Evolutionary conservation across 2,329 filamentous ascomycete genomes (phyloP).

Genomic region (Epichloe glyceriae): DNA sequence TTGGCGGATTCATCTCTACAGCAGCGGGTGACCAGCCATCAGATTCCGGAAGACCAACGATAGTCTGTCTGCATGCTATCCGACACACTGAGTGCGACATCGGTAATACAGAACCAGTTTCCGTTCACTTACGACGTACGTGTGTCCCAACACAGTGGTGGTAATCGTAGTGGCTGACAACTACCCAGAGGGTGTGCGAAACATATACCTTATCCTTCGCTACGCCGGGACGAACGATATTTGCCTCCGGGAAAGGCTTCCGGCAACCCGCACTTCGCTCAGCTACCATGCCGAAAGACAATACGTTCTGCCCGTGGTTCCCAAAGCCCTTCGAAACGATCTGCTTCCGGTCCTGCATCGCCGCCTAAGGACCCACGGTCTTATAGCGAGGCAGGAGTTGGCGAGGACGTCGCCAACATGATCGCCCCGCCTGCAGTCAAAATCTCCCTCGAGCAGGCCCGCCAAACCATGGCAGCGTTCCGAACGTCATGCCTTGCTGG

Average conservation of each 20-base stretch:
- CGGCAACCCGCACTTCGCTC: not conserved
- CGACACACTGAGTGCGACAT: not conserved
- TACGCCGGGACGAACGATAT: no score
- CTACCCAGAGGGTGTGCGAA: not conserved
- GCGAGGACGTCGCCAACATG: not conserved
- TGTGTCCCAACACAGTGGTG: not conserved
- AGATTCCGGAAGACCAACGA: not conserved
- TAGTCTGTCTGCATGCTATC: not conserved
- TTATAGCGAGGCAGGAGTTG: not conserved
- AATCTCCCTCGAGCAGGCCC: not conserved
- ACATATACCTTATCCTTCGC: not conserved
- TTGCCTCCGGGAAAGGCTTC: not conserved
- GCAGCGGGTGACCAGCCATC: not conserved
- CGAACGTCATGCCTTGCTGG: not conserved
- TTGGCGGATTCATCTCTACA: not conserved
- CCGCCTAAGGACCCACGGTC: not conserved
- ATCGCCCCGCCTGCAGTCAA: not conserved
- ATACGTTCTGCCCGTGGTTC: not conserved
- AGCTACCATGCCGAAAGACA: not conserved
- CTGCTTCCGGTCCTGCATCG: not conserved
- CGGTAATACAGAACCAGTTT: not conserved
- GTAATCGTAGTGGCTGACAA: not conserved
- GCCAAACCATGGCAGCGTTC: not conserved
- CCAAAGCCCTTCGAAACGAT: not conserved
- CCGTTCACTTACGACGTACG: not conserved